phyloP scores from a whole-genome alignment of 148 eudicot species.

The Cornus florida region DNA sequence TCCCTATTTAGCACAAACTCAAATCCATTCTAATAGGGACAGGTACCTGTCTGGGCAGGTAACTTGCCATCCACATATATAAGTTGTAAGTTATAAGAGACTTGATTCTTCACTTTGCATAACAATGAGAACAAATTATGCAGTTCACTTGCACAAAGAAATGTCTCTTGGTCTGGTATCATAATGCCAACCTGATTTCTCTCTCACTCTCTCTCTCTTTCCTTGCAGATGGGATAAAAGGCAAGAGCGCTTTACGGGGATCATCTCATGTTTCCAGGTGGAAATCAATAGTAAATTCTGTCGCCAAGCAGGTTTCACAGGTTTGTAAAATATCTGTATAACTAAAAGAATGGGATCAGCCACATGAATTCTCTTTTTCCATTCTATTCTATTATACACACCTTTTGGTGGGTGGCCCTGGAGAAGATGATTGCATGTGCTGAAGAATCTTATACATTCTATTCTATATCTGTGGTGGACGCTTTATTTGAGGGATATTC shows the following conservation, averaged over 20 bases:
- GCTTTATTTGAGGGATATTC: too few relatives aligned
- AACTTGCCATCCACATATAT: too few relatives aligned
- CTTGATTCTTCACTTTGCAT: background rate
- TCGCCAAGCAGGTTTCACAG: constrained; percentile 93
- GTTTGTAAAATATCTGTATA: constrained; percentile 34
- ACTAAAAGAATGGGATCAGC: too few relatives aligned
- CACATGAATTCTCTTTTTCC: too few relatives aligned
- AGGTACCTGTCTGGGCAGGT: too few relatives aligned
- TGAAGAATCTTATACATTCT: too few relatives aligned
- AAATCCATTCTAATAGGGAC: too few relatives aligned
- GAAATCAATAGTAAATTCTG: constrained; percentile 72
- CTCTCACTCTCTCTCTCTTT: background rate
- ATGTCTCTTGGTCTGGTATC: background rate
- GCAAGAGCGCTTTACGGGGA: constrained; percentile 32
- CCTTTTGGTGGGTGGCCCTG: too few relatives aligned
- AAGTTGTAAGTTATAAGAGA: background rate
- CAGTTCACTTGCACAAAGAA: background rate
- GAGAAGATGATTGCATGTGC: too few relatives aligned
- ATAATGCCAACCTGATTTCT: background rate
- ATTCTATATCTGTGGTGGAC: too few relatives aligned
- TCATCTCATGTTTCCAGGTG: constrained; percentile 65
- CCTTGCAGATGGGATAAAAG: constrained; percentile 53
- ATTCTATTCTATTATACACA: too few relatives aligned
- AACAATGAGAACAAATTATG: background rate
- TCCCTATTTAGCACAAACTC: too few relatives aligned